Percentiles rank a stretch among this genome's conserved stretches.
phyloP scores from a whole-genome alignment of 2,329 filamentous ascomycete species.

The Aspergillus fumigatus region DNA sequence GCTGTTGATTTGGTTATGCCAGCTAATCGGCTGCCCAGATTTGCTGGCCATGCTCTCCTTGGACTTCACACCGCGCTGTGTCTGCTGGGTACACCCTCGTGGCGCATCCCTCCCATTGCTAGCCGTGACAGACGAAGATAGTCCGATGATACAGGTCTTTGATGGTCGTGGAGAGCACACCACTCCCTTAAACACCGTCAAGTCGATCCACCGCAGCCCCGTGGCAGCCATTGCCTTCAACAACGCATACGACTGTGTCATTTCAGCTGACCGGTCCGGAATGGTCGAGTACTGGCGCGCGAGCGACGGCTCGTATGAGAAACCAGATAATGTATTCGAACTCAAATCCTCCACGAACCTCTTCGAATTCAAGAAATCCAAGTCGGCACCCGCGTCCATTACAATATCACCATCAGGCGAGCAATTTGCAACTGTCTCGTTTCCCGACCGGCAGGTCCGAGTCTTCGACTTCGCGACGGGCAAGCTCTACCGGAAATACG shows the following conservation, averaged over 20 bases:
- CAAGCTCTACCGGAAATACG: conserved; percentile 87
- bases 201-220: conserved; percentile 72
- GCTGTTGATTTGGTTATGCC: no score
- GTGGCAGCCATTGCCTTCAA: conserved; percentile 89
- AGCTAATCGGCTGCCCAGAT: conserved; percentile 46
- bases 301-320: conserved; percentile 68
- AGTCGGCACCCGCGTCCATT: conserved; percentile 75
- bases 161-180: conserved; percentile 82
- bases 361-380: conserved; percentile 96
- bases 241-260: conserved; percentile 78
- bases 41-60: conserved; percentile 77
- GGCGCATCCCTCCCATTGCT: conserved; percentile 84
- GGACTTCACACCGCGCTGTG: conserved; percentile 66
- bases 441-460: conserved; percentile 88
- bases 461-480: conserved; percentile 88
- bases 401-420: conserved; percentile 81
- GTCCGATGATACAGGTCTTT: conserved; percentile 72
- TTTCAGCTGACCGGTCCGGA: conserved; percentile 82
- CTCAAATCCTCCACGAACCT: conserved; percentile 92
- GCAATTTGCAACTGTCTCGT: conserved; percentile 82
- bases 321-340: conserved; percentile 85
- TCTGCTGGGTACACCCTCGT: conserved; percentile 88
- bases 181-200: conserved; percentile 70
- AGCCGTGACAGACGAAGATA: conserved; percentile 72
- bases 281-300: conserved; percentile 98